Conservation (phyloP, 331 rosid species). For the Rhamnella rubrinervis region DNA sequence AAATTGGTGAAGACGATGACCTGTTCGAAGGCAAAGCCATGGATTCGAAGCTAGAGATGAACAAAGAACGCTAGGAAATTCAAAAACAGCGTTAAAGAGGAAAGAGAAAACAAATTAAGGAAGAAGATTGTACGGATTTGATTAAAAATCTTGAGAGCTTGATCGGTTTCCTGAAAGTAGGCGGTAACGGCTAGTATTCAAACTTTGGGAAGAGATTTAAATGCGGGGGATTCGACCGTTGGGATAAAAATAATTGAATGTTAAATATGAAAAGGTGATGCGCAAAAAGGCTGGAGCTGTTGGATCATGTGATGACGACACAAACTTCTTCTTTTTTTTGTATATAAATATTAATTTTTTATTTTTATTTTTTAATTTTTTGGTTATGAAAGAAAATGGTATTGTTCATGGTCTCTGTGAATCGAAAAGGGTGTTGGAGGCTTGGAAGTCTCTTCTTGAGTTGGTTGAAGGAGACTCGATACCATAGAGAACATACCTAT, state of each 20-base stretch:
- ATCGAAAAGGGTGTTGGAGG: slow-evolving; percentile 60
- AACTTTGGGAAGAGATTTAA: neutral
- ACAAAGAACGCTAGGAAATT: neutral
- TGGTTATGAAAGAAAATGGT: too few species aligned
- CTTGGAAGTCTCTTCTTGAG: slow-evolving; percentile 66
- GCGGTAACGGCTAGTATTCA: neutral
- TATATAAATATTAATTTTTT: too few species aligned
- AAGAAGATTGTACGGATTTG: neutral
- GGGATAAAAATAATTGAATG: neutral
- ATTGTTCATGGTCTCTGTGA: slow-evolving; percentile 75
- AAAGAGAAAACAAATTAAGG: neutral
- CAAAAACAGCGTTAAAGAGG: neutral
- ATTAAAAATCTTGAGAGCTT: neutral
- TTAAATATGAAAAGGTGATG: neutral
- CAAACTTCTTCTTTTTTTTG: too few species aligned
- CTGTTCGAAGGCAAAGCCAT: slow-evolving; percentile 50
- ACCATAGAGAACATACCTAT: slow-evolving; percentile 81
- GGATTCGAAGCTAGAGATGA: neutral
- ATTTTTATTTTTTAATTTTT: too few species aligned
- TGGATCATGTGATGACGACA: neutral
- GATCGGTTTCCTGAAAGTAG: neutral
- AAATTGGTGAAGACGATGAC: slow-evolving; percentile 34
- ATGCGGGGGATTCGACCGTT: neutral
- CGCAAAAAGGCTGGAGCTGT: neutral
- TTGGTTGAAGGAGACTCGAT: slow-evolving; percentile 59